Base-by-base conservation (phyloP, 495 filamentous ascomycete genomes). In the Annulohypoxylon moriforme region DNA sequence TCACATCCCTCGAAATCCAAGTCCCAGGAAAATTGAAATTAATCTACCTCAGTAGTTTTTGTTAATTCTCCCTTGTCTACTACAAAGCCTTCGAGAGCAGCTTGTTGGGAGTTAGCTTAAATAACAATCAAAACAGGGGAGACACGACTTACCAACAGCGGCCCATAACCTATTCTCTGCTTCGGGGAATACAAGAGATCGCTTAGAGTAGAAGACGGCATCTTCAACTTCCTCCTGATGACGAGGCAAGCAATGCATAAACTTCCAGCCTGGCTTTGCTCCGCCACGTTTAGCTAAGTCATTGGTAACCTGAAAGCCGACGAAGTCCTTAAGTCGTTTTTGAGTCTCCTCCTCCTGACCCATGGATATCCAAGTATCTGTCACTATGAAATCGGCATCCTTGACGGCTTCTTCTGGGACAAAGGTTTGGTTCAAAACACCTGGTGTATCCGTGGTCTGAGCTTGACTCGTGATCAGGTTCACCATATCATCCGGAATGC, bases 181-280 rank as follows among this genome's bases (percentile, higher is more conserved):
- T 81, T 99, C 96, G 13, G 87, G 87, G 81, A 97, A 99, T 18
- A 98, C 96, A 56, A 99, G 81, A 31, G 90, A 94, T 71, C 91
- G 86, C 0, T 84, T 80, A 34, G 91, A 88, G 76, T 98, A 97
- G 77, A 98, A 97, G 1, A 99, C 94, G 74, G 93, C 94, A 78
- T 99, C 94, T 60, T 88, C 89, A 8, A 98, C 96, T 82, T 99
- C 96, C 81, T 99, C 95, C 0, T 86, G 88, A 73, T 99, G 94
- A 57, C 96, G 87, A n/a, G 96, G 96, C 57, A 99, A 80, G 77
- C 96, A 99, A 85, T 99, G 96, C 96, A 99, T 98, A 76, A 98
- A 99, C 81, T 92, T 94, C 96, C 96, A 99, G 65, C 86, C 85
- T 33, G 91, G 85, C 77, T 96, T 96, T 11, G 96, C 96, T 31